Percentiles rank a stretch among this genome's conserved stretches.
phyloP scores from a whole-genome alignment of 208 protist species.

The Crithidia acanthocephali region DNA sequence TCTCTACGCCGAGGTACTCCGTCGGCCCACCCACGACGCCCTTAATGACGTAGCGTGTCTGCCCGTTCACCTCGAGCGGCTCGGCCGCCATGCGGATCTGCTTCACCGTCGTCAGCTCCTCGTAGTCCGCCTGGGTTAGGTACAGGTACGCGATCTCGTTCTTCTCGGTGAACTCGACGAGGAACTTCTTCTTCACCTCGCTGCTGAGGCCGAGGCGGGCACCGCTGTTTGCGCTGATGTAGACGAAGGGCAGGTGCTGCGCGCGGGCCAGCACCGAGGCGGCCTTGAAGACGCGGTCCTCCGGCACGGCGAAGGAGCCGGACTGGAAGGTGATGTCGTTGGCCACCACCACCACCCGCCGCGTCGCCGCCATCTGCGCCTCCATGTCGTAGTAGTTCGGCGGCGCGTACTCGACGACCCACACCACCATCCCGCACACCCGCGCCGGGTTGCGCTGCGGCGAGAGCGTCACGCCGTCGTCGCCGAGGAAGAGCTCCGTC shows the following conservation, averaged over 20 bases:
- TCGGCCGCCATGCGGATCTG: slow-evolving; percentile 51
- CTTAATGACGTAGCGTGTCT: slow-evolving; percentile 86
- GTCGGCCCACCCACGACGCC: slow-evolving; percentile 92
- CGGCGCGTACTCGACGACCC: slow-evolving; percentile 90
- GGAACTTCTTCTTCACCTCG: slow-evolving; percentile 94
- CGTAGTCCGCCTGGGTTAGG: slow-evolving; percentile 89
- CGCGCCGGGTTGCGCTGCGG: slow-evolving; percentile 14
- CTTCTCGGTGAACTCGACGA: slow-evolving; percentile 87
- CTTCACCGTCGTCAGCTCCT: slow-evolving; percentile 48
- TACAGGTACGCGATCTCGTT: slow-evolving; percentile 97
- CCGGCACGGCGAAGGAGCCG: slow-evolving; percentile 96
- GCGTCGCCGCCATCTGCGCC: slow-evolving; percentile 33
- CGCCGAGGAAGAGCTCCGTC: slow-evolving; percentile 59
- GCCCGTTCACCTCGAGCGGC: slow-evolving; percentile 48
- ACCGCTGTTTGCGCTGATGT: slow-evolving; percentile 97
- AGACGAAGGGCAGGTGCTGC: slow-evolving; percentile 95
- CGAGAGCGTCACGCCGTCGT: slow-evolving; percentile 37
- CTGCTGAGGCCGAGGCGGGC: slow-evolving; percentile 96
- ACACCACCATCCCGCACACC: slow-evolving; percentile 95
- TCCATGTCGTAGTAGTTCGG: slow-evolving; percentile 86
- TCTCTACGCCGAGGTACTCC: slow-evolving; percentile 98
- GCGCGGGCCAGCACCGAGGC: slow-evolving; percentile 87
- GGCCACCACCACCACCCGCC: slow-evolving; percentile 96
- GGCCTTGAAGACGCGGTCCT: slow-evolving; percentile 95
- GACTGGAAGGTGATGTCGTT: slow-evolving; percentile 98